phyloP scores from a whole-genome alignment of 306 rosid species.

The Rubus parviflorus region DNA sequence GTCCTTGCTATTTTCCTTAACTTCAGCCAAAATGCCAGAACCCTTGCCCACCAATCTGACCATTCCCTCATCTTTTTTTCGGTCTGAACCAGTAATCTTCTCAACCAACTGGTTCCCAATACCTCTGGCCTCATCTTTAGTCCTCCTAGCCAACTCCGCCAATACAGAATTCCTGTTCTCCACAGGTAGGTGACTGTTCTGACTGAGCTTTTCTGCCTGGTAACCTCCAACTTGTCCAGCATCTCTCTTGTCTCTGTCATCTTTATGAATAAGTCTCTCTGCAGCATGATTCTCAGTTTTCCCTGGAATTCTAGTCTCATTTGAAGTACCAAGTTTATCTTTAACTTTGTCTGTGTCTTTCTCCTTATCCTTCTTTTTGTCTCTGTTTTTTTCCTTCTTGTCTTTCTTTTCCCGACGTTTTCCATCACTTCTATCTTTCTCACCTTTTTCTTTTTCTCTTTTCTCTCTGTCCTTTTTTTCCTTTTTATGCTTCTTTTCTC shows the following conservation, averaged over 20 bases:
- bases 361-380: slow-evolving; percentile 60
- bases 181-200: slow-evolving; percentile 47
- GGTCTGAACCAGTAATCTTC: slow-evolving; percentile 41
- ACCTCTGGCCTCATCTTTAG: slow-evolving; percentile 51
- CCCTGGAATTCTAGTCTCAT: slow-evolving; percentile 53
- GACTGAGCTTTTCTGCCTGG: slow-evolving; percentile 56
- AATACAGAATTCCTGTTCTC: slow-evolving; percentile 55
- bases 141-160: slow-evolving; percentile 64
- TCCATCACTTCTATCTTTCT: slow-evolving; percentile 70
- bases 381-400: slow-evolving; percentile 70
- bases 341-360: slow-evolving; percentile 43
- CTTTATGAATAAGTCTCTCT: slow-evolving; percentile 49
- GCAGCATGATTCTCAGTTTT: slow-evolving; percentile 40
- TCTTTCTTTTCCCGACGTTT: slow-evolving; percentile 70
- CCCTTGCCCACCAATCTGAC: slow-evolving; percentile 55
- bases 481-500: slow-evolving; percentile 69
- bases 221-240: slow-evolving; percentile 44
- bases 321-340: slow-evolving; percentile 47
- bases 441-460: slow-evolving; percentile 71
- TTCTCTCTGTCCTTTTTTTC: slow-evolving; percentile 78
- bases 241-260: slow-evolving; percentile 48
- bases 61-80: slow-evolving; percentile 57
- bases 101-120: slow-evolving; percentile 48
- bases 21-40: slow-evolving; percentile 37
- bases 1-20: slow-evolving; percentile 49